Evolutionary conservation across 2,329 filamentous ascomycete species (phyloP).

Genomic region (Gliomastix tumulicola): DNA sequence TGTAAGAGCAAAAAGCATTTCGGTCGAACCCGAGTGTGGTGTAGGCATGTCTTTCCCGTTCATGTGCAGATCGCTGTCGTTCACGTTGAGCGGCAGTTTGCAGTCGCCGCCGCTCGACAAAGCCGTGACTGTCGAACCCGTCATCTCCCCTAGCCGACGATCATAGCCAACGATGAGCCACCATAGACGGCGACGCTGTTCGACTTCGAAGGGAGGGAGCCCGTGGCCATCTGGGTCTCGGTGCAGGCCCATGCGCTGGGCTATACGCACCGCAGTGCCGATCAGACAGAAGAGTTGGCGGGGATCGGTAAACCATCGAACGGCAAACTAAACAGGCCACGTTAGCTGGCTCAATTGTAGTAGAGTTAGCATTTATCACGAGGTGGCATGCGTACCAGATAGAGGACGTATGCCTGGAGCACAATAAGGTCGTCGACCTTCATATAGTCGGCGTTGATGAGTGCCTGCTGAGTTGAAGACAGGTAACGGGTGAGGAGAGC

Average conservation of each 20-base stretch:
- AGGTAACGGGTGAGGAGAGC: conserved; percentile 46
- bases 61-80: conserved; percentile 51
- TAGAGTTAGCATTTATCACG: conserved; percentile 2
- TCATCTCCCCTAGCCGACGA: conserved; percentile 60
- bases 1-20: conserved; percentile 53
- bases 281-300: conserved; percentile 41
- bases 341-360: conserved; percentile 7
- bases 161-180: conserved; percentile 67
- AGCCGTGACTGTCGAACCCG: conserved; percentile 49
- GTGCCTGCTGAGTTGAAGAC: conserved; percentile 53
- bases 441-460: conserved; percentile 62
- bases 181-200: conserved; percentile 67
- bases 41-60: conserved; percentile 47
- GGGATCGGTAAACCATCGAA: conserved; percentile 54
- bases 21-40: conserved; percentile 43
- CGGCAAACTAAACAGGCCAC: too few relatives aligned
- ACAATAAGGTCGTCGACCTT: conserved; percentile 57
- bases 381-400: conserved; percentile 44
- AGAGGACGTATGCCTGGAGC: conserved; percentile 61
- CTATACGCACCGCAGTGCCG: conserved; percentile 60
- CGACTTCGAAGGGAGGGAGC: conserved; percentile 53
- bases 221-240: conserved; percentile 49
- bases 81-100: conserved; percentile 52
- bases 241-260: conserved; percentile 63
- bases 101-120: conserved; percentile 47